A percentile compares a stretch with the other conserved stretches of the same genome.
These are phyloP conservation scores for Heliamphora exappendiculata DNA, from an alignment of 148 eudicot species.

Conservation along the genomic window DNA sequence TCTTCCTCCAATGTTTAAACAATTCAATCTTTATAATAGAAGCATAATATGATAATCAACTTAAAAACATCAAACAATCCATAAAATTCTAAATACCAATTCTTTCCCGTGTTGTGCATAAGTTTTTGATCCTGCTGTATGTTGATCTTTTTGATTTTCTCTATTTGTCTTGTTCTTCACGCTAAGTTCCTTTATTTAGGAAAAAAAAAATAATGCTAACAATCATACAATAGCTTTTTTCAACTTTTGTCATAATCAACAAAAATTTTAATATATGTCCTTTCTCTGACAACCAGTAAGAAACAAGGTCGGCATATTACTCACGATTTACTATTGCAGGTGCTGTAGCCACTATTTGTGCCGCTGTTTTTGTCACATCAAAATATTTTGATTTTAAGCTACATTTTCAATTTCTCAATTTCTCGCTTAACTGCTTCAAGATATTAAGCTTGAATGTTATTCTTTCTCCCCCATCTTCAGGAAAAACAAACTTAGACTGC, in stretches of 20 bases:
- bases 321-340: neutral
- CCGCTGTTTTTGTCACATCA: too few species aligned
- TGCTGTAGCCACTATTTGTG: too few species aligned
- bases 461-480: too few species aligned
- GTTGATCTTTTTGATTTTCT: neutral
- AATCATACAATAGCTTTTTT: too few species aligned
- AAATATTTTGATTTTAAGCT: too few species aligned
- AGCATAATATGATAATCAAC: neutral
- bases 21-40: too few species aligned
- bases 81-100: neutral
- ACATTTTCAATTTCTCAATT: too few species aligned
- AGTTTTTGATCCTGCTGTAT: neutral
- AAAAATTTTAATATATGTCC: neutral
- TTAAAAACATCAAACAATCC: neutral
- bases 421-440: too few species aligned
- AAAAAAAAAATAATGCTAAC: neutral
- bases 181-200: neutral
- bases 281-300: neutral
- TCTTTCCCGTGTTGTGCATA: neutral
- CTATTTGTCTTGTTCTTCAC: neutral
- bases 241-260: neutral
- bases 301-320: neutral
- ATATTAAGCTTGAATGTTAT: too few species aligned
- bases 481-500: neutral
- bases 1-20: too few species aligned